Conservation (phyloP, 257 asterid species). For the Jacaranda mimosifolia region DNA sequence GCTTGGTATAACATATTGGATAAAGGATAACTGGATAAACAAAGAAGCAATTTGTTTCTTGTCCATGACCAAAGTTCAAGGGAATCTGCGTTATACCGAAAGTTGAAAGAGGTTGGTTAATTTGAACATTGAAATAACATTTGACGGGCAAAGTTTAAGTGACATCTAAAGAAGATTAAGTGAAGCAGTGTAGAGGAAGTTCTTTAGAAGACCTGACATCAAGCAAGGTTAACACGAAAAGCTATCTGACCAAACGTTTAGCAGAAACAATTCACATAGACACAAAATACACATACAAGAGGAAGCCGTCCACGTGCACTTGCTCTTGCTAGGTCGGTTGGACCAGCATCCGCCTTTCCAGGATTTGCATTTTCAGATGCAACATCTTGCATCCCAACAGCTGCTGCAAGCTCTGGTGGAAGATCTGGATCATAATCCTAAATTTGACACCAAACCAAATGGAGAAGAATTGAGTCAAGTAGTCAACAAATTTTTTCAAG, state of each 20-base stretch:
- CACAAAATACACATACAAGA: constrained; percentile 52
- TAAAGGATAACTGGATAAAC: background rate
- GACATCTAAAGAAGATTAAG: constrained; percentile 7
- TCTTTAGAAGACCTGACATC: constrained; percentile 7
- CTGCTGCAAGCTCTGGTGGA: constrained; percentile 99
- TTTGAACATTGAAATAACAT: background rate
- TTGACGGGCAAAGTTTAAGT: background rate
- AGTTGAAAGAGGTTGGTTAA: constrained; percentile 4
- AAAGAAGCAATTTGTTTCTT: constrained; percentile 26
- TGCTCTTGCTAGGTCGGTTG: constrained; percentile 64
- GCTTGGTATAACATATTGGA: background rate
- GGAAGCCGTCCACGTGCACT: constrained; percentile 62
- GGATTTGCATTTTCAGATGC: constrained; percentile 61
- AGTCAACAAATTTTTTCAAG: background rate
- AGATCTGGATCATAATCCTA: constrained; percentile 98
- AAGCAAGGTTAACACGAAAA: constrained; percentile 9
- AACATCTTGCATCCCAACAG: constrained; percentile 75
- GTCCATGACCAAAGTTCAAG: constrained; percentile 23
- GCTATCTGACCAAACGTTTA: background rate
- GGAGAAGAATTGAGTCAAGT: constrained; percentile 21
- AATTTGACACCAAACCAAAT: constrained; percentile 39
- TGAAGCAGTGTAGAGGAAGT: background rate
- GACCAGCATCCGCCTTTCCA: constrained; percentile 64
- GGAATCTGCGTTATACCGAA: background rate
- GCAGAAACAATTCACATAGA: background rate